Evolutionary conservation across 345 rosid species (phyloP).

Genomic region (Mangifera indica): DNA sequence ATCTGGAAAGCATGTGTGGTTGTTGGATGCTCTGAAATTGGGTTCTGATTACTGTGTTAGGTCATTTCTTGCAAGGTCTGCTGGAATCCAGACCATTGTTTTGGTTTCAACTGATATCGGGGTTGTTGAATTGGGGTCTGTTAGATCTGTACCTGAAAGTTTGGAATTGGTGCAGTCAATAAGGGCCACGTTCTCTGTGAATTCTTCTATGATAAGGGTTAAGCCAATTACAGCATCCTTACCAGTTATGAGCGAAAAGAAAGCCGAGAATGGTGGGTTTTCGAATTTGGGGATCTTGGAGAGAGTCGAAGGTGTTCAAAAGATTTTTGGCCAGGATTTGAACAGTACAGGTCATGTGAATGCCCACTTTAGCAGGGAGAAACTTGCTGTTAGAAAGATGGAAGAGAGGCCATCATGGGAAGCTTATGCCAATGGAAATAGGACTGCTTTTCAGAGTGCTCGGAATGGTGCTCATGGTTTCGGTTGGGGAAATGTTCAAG

Average conservation of each 20-base stretch:
- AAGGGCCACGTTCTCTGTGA: conserved; percentile 51
- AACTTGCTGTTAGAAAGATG: conserved; percentile 80
- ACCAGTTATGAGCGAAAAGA: conserved; percentile 38
- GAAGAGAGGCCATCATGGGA: conserved; percentile 68
- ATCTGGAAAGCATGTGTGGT: conserved; percentile 77
- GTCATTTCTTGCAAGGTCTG: conserved; percentile 75
- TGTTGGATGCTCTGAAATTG: conserved; percentile 46
- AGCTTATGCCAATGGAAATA: conserved; percentile 44
- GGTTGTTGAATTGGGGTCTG: conserved; percentile 93
- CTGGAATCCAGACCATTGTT: conserved; percentile 79
- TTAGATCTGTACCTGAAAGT: conserved; percentile 71
- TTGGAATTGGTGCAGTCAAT: conserved; percentile 53
- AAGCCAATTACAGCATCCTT: conserved; percentile 34
- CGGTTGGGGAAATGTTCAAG: conserved; percentile 53
- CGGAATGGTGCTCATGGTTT: conserved; percentile 50
- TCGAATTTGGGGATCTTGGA: conserved; percentile 41
- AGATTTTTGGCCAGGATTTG: conserved; percentile 82
- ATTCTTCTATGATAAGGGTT: conserved; percentile 29
- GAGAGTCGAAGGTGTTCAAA: conserved; percentile 51
- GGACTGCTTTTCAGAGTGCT: conserved; percentile 38
- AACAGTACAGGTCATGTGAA: conserved; percentile 36
- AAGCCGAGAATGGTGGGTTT: conserved; percentile 42
- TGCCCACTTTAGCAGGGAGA: conserved; percentile 74
- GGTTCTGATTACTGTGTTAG: conserved; percentile 75
- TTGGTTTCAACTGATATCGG: conserved; percentile 86